These are phyloP conservation scores for Diutina sp. DNA, from an alignment of 1,139 yeast species.

Conservation along the genomic window DNA sequence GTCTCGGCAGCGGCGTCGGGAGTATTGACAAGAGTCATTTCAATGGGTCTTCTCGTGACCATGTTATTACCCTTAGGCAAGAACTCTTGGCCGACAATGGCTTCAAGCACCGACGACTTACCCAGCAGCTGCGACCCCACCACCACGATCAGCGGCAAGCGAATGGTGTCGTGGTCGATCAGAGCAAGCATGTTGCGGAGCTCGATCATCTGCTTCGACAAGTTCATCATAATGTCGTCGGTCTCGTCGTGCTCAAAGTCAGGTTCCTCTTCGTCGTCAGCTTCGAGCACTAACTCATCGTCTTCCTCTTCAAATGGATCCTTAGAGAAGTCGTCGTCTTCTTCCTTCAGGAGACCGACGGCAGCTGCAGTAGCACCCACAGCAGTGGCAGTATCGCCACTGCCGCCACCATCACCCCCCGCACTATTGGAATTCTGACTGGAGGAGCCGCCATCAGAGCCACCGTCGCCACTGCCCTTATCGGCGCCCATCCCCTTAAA, in stretches of 20 bases:
- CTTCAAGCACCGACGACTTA: slow-evolving; percentile 84
- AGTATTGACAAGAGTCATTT: slow-evolving; percentile 78
- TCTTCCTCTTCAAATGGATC: slow-evolving; percentile 12
- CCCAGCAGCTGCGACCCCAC: slow-evolving; percentile 98
- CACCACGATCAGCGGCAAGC: slow-evolving; percentile 89
- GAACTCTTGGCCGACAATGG: slow-evolving; percentile 90
- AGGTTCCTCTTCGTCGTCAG: slow-evolving; percentile 24
- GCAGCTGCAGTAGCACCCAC: slow-evolving; percentile 36
- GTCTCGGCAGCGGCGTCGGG: slow-evolving; percentile 73
- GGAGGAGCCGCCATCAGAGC: slow-evolving; percentile 8
- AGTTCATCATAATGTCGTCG: slow-evolving; percentile 66
- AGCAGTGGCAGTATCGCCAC: slow-evolving; percentile 25
- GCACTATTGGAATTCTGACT: slow-evolving; percentile 11
- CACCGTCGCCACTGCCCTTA: background rate
- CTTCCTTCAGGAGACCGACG: slow-evolving; percentile 24
- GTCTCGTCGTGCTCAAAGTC: slow-evolving; percentile 38
- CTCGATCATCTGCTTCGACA: slow-evolving; percentile 94
- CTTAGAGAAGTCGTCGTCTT: slow-evolving; percentile 11
- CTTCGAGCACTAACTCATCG: slow-evolving; percentile 19
- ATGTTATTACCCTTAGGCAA: slow-evolving; percentile 89
- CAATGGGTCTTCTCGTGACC: slow-evolving; percentile 95
- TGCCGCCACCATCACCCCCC: slow-evolving; percentile 17
- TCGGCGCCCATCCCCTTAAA: slow-evolving; percentile 8
- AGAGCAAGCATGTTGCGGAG: slow-evolving; percentile 68
- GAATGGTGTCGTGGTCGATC: slow-evolving; percentile 67